Percentiles rank a stretch among this genome's conserved stretches.
phyloP scores from a whole-genome alignment of 345 rosid genomes.

The Isatis tinctoria region DNA sequence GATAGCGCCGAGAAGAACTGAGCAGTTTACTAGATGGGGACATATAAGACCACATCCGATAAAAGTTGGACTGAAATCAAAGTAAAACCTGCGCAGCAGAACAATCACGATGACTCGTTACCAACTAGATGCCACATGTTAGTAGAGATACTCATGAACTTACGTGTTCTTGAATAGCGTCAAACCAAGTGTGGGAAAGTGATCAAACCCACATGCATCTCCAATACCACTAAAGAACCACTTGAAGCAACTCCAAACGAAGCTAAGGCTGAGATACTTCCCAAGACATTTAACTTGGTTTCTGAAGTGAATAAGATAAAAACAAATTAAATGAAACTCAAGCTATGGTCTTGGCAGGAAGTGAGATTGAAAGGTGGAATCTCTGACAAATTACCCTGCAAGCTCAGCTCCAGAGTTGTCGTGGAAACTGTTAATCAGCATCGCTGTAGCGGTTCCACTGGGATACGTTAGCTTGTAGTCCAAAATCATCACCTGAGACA shows the following conservation, averaged over 20 bases:
- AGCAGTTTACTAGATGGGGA: neutral
- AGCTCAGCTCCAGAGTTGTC: conserved; percentile 22
- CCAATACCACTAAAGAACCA: neutral
- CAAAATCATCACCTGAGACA: conserved; percentile 30
- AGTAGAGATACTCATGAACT: neutral
- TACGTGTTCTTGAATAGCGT: neutral
- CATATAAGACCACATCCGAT: neutral
- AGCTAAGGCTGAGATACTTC: neutral
- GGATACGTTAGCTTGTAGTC: conserved; percentile 31
- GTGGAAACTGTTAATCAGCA: conserved; percentile 29
- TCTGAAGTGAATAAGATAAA: neutral
- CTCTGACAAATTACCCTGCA: conserved; percentile 26
- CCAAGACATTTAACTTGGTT: neutral
- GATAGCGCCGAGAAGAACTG: neutral
- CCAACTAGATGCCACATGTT: neutral
- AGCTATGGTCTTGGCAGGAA: neutral
- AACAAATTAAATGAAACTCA: neutral
- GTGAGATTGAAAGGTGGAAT: neutral
- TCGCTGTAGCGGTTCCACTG: conserved; percentile 29
- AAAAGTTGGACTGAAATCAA: neutral
- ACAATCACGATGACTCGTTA: neutral
- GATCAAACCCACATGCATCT: neutral
- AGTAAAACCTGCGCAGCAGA: neutral
- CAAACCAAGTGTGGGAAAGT: neutral
- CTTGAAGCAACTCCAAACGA: neutral